Conservation (phyloP, 2,329 filamentous ascomycete genomes). For the Coleophoma cylindrospora region DNA sequence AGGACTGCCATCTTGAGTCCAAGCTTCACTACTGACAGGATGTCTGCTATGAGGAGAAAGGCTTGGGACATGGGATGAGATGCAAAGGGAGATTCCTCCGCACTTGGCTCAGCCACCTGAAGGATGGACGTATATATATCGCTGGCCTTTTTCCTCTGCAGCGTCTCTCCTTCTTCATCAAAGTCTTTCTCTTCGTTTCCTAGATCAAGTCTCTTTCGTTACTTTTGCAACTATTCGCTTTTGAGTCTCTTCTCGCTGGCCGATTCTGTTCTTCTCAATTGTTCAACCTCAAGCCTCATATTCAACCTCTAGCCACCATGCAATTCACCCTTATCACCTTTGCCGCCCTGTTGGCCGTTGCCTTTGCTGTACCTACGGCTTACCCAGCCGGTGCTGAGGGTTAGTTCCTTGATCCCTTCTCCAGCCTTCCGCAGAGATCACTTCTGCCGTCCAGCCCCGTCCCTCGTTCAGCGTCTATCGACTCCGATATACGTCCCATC, state of each 20-base stretch:
- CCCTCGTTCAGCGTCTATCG: not conserved
- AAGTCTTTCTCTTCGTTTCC: constrained; percentile 4
- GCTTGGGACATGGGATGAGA: too few species aligned
- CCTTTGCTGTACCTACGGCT: constrained; percentile 17
- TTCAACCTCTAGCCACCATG: constrained; percentile 18
- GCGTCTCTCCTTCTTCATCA: not conserved
- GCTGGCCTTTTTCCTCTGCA: too few species aligned
- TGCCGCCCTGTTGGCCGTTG: constrained; percentile 20
- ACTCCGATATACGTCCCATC: not conserved
- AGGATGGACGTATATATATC: too few species aligned
- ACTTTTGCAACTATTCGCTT: constrained; percentile 2
- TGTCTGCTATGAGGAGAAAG: too few species aligned
- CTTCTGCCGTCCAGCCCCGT: not conserved
- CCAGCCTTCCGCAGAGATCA: too few species aligned
- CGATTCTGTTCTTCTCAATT: constrained; percentile 15
- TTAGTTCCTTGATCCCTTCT: constrained; percentile 6
- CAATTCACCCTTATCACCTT: constrained; percentile 22
- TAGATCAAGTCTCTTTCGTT: constrained; percentile 3
- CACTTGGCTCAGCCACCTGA: too few species aligned
- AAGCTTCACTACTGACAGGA: too few species aligned
- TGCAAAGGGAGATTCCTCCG: too few species aligned
- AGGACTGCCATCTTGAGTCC: too few species aligned
- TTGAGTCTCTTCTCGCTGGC: constrained; percentile 20
- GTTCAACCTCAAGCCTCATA: constrained; percentile 2
- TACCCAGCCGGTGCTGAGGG: constrained; percentile 14